Base-by-base conservation (phyloP, 805 yeast genomes). In the Cyberlindnera mississippiensis region DNA sequence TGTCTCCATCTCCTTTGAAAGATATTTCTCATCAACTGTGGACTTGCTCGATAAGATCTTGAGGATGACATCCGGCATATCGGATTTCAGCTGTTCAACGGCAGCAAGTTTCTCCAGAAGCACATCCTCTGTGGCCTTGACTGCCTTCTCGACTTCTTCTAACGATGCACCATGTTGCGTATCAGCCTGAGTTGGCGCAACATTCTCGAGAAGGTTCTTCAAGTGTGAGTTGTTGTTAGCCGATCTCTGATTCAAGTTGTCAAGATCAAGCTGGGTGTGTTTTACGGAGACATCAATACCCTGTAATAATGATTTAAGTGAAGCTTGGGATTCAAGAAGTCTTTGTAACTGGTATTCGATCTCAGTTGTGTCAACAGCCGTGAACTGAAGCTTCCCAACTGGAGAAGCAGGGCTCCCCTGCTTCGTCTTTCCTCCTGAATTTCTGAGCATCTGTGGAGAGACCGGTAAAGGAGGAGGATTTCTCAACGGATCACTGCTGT, bases 391-490 rank as follows among this genome's bases (percentile, higher is more conserved):
- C 24, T 54, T 55, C 1, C 63, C 62, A 7, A 56, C 51, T 9
- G 47, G 46, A 10, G 52, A 41, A 1, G 40, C 35, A 4, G 54
- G 46, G 20, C 42, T 42, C 1, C 38, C 16, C 14, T 28, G 24
- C 16, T 35, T 46, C 4, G 47, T 40, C 19, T 48, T 49, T 9
- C 40, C 24, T 11, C 36, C 56, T 7, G 53, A 43, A 20, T 51
- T 50, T 12, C 49, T 45, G 6, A 67, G 57, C 52, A 66, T 60
- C 28, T 66, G 71, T 4, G 73, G 71, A 2, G 66, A 64, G 3
- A 64, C 43, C 8, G 72, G 71, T 41, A 67, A 44, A 4, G 72
- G 69, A 2, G 68, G 68, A n/a, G 71, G 71, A 27, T 64, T 63
- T 42, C 70, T 50, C 38, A 48, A 45, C 4, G 71, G 72, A 40